Evolutionary conservation across 2,329 filamentous ascomycete species (phyloP), one percentile per base, ranked within the genome.

Genomic region (Curvularia eragrostidis): DNA sequence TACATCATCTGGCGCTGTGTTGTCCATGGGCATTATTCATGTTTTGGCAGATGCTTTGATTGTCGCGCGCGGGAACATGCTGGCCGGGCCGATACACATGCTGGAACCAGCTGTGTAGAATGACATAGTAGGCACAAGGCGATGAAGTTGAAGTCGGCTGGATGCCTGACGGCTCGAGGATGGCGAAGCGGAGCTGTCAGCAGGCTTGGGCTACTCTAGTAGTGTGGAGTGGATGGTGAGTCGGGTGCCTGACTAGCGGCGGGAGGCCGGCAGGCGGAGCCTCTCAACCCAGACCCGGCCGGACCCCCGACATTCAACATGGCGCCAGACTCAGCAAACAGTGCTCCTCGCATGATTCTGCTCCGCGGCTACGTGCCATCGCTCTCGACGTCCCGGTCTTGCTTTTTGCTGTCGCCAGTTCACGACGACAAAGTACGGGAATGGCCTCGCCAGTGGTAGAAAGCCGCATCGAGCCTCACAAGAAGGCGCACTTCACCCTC

Each of bases 381-480:
- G 28, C 24, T 12, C 26, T 38, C 15, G 36, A 36, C 32, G 4
- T 15, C 21, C 15, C 13, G 13, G 2, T 9, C 34, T 13, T 48
- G 13, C n/a, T 34, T 3, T 15, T 42, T 26, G 0, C 19, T 13
- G 39, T 32, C 32, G 44, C 55, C 28, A 12, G n/a, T 28, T 2
- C 2, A 23, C 23, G 8, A 23, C 50, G 12, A n/a, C n/a, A n/a
- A n/a, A 32, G 21, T 24, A 23, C 28, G 28, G 21, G 32, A 34
- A 78, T 78, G 76, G 75, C 75, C 23, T 77, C 75, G 24, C 76
- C 76, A 7, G 64, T 70, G 63, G 54, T 76, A 13, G 72, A 75
- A 53, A 68, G 66, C 36, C 69, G 73, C 26, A 59, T 77, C 38
- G 75, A 78, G 62, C 76, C 76, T 26, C 68, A 74, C 64, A 75